phyloP scores from a whole-genome alignment of 495 filamentous ascomycete species.

The Neurospora pannonica region DNA sequence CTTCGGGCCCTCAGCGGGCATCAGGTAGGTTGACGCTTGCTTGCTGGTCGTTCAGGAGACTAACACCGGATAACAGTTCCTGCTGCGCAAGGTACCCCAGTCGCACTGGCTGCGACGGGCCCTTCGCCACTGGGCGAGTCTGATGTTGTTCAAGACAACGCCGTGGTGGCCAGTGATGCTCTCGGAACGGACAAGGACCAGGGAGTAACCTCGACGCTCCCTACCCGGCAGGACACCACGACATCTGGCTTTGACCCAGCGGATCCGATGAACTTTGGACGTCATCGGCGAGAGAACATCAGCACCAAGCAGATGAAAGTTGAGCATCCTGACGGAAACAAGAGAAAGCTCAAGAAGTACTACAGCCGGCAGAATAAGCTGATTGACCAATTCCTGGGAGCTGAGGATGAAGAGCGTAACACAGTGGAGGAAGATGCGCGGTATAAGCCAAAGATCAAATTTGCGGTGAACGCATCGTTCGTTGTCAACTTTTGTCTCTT shows the following conservation, averaged over 20 bases:
- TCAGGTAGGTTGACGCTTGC: constrained; percentile 8
- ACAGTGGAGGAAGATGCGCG: constrained; percentile 37
- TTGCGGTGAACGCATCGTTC: constrained; percentile 47
- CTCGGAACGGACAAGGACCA: not conserved
- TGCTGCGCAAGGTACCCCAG: constrained; percentile 1
- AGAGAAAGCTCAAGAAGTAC: constrained; percentile 40
- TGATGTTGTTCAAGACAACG: not conserved
- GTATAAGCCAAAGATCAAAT: constrained; percentile 45
- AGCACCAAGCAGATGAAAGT: constrained; percentile 31
- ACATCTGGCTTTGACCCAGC: constrained; percentile 6
- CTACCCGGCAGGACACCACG: constrained; percentile 7
- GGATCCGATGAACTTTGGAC: constrained; percentile 33
- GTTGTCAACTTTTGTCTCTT: constrained; percentile 44
- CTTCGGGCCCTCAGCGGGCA: constrained; percentile 8
- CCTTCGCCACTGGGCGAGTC: not conserved
- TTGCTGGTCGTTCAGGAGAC: not conserved
- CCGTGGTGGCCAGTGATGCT: not conserved
- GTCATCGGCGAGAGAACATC: constrained; percentile 33
- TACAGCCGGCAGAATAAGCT: constrained; percentile 46
- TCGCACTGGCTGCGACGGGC: constrained; percentile 6
- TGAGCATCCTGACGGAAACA: constrained; percentile 36
- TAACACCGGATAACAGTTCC: constrained; percentile 4
- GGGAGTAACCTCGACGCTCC: not conserved
- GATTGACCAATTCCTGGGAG: constrained; percentile 46
- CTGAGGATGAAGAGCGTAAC: constrained; percentile 41